Percentiles rank a stretch among this genome's conserved stretches.
These are phyloP conservation scores for Yamadazyma diddensiae DNA, from an alignment of 1,139 yeast species.

Conservation along the genomic window DNA sequence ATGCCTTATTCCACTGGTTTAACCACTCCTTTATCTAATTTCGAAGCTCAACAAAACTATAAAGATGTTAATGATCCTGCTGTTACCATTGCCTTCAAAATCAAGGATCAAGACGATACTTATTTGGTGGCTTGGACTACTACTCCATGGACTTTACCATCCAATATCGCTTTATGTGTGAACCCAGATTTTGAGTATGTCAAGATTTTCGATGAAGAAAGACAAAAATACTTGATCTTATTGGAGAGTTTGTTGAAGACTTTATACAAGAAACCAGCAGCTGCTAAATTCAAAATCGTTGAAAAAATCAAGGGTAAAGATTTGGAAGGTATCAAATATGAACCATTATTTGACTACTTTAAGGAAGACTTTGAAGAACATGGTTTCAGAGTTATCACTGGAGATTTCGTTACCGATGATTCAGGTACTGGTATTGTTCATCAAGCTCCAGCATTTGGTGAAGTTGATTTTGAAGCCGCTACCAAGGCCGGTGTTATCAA, in stretches of 20 bases:
- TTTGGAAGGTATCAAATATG: conserved; percentile 73
- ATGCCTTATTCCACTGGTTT: conserved; percentile 99
- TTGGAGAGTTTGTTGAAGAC: conserved; percentile 78
- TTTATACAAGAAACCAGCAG: conserved; percentile 89
- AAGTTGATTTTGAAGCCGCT: conserved; percentile 90
- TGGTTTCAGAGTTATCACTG: conserved; percentile 80
- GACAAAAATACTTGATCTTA: conserved; percentile 74
- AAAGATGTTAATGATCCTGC: conserved; percentile 98
- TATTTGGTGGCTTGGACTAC: conserved; percentile 97
- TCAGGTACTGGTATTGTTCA: conserved; percentile 99
- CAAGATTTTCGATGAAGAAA: conserved; percentile 86
- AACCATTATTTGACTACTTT: conserved; percentile 82
- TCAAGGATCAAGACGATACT: conserved; percentile 76
- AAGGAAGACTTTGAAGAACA: conserved; percentile 68
- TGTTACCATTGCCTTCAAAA: conserved; percentile 85
- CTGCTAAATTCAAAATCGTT: conserved; percentile 80
- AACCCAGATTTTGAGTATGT: conserved; percentile 89
- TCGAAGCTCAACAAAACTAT: conserved; percentile 97
- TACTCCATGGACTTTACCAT: conserved; percentile 99
- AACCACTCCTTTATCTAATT: conserved; percentile 94
- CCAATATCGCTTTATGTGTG: conserved; percentile 88
- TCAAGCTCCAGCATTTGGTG: conserved; percentile 99
- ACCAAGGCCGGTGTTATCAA: conserved; percentile 69
- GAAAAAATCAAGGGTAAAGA: conserved; percentile 78
- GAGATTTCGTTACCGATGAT: conserved; percentile 83